Conservation (phyloP, 495 filamentous ascomycete genomes). For the Antarctomyces pellizariae region DNA sequence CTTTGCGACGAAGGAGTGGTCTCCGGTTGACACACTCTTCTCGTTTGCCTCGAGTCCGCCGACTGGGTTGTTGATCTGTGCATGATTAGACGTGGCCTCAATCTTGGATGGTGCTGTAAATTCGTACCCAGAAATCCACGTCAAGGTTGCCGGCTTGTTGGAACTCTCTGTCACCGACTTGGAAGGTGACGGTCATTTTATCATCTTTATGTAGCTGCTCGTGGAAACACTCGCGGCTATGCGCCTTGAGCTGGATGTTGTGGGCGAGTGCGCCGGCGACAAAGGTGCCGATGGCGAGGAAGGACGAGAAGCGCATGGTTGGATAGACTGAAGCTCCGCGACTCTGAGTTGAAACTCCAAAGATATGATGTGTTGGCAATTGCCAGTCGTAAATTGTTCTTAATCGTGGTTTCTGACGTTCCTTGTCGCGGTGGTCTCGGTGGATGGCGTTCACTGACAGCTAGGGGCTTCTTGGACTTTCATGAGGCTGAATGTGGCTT, state of each 20-base stretch:
- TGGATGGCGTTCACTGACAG: too few relatives aligned
- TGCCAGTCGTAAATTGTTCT: too few relatives aligned
- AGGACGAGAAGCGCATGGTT: slow-evolving; percentile 32
- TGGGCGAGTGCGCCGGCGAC: slow-evolving; percentile 46
- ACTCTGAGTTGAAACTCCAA: too few relatives aligned
- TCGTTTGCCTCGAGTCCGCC: slow-evolving; percentile 53
- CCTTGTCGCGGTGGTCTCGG: too few relatives aligned
- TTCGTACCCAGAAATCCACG: slow-evolving; percentile 88
- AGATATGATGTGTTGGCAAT: too few relatives aligned
- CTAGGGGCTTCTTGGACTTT: too few relatives aligned
- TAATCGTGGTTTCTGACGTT: too few relatives aligned
- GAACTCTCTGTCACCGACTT: slow-evolving; percentile 92
- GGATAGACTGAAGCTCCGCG: too few relatives aligned
- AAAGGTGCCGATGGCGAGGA: slow-evolving; percentile 39
- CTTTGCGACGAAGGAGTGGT: slow-evolving; percentile 73
- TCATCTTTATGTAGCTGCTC: slow-evolving; percentile 81
- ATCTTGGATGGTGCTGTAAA: background rate
- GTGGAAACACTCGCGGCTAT: slow-evolving; percentile 92
- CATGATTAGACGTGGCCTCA: slow-evolving; percentile 3
- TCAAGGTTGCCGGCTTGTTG: slow-evolving; percentile 86
- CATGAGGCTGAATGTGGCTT: too few relatives aligned
- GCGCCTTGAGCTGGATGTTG: slow-evolving; percentile 83
- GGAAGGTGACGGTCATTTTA: slow-evolving; percentile 95
- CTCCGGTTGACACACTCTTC: slow-evolving; percentile 61
- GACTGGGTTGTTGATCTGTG: slow-evolving; percentile 63